Evolutionary conservation across 495 filamentous ascomycete species (phyloP).

Genomic region (Penicillium waksmanii): DNA sequence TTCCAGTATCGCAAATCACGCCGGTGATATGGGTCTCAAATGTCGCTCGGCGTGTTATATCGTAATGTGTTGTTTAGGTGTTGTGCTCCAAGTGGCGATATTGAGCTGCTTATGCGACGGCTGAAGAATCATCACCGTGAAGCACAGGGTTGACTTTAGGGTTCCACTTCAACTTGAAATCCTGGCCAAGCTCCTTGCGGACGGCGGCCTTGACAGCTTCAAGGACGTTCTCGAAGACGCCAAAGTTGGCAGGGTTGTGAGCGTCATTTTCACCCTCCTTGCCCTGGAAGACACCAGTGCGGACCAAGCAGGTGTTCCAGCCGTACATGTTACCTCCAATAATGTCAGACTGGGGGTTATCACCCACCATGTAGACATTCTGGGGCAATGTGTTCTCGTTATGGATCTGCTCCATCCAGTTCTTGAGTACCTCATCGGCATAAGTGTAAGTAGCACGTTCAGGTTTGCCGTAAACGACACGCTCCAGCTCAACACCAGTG

Average conservation of each 20-base stretch:
- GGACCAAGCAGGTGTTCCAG: slow-evolving; percentile 76
- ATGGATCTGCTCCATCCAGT: slow-evolving; percentile 78
- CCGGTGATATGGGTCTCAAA: slow-evolving; percentile 10
- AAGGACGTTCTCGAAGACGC: slow-evolving; percentile 59
- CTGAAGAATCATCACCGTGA: slow-evolving; percentile 55
- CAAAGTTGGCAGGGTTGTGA: slow-evolving; percentile 60
- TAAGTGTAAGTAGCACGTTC: slow-evolving; percentile 81
- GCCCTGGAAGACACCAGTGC: slow-evolving; percentile 64
- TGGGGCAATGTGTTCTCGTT: slow-evolving; percentile 69
- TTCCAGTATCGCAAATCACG: slow-evolving; percentile 16
- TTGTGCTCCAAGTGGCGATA: neutral
- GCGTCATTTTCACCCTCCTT: slow-evolving; percentile 56
- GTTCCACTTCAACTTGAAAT: slow-evolving; percentile 63
- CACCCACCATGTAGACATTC: slow-evolving; percentile 83
- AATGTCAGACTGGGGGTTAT: slow-evolving; percentile 80
- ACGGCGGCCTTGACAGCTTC: slow-evolving; percentile 58
- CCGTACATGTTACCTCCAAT: slow-evolving; percentile 80
- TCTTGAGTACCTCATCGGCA: slow-evolving; percentile 73
- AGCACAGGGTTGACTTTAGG: slow-evolving; percentile 68
- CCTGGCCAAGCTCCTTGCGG: slow-evolving; percentile 58
- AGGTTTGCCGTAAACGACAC: slow-evolving; percentile 83
- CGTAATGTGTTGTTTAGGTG: slow-evolving; percentile 12
- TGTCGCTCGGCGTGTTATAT: slow-evolving; percentile 21
- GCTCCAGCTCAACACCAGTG: slow-evolving; percentile 75
- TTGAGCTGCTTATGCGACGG: slow-evolving; percentile 52